Evolutionary conservation across 2,329 filamentous ascomycete species (phyloP), one percentile per base, ranked within the genome.

Genomic region (Epichloe scottii): DNA sequence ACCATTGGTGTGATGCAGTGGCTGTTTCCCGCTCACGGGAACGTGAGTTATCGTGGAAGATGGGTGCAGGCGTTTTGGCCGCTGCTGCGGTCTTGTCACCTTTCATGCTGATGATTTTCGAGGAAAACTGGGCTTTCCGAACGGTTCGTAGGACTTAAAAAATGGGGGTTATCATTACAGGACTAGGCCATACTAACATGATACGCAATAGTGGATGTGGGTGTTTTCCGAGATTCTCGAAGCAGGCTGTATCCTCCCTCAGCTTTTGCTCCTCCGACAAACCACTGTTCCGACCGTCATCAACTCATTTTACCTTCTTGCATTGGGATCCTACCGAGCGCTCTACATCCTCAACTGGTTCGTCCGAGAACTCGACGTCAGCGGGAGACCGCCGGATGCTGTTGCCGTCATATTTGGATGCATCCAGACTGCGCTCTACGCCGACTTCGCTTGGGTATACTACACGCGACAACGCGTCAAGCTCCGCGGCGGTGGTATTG

Each of bases 381-480:
- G 74, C 33, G 77, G 80, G 59, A 66, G 71, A 41, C 71, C 74
- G 55, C 81, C 82, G 54, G 84, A 90, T 59, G 75, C 81, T 3
- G 79, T 91, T 10, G 84, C 87, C 7, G 80, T 93, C 63, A 79
- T 94, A 54, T 96, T 95, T 61, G 91, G 91, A 51, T 71, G 94
- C 53, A 74, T 97, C 26, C 91, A 97, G 71, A 96, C 89, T 0
- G 82, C 85, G 1, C 79, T 96, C 42, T 96, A 96, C 67, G 66
- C 90, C 59, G 91, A 97, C 68, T 97, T 97, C 64, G 89, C 89
- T 37, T 96, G 90, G 89, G 89, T 97, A 1, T 97, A 97, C 74
- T 96, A 87, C 72, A 87, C 85, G 11, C 80, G 91, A 56, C 91
- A 96, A 71, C 81, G 90, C 52, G 89, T 97, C 62, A 96, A 96